A percentile compares a stretch with the other conserved stretches of the same genome.
These are phyloP conservation scores for Neoascochyta sp. DNA, from an alignment of 2,329 filamentous ascomycete genomes.

Conservation along the genomic window DNA sequence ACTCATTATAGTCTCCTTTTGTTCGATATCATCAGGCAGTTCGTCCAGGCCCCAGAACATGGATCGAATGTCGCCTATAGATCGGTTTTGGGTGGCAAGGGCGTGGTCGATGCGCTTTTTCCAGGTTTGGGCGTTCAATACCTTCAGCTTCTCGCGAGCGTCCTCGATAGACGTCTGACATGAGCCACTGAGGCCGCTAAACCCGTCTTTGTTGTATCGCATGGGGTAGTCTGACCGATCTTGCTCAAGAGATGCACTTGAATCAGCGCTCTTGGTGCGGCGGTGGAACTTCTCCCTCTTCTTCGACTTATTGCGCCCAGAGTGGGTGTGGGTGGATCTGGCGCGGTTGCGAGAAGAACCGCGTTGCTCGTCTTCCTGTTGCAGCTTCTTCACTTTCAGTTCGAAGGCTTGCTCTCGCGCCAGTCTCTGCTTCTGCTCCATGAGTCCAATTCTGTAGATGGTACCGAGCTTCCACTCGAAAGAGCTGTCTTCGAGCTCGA, in stretches of 20 bases:
- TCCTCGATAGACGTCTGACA: conserved; percentile 72
- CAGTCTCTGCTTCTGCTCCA: conserved; percentile 85
- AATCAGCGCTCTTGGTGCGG: conserved; percentile 40
- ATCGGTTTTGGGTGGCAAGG: conserved; percentile 63
- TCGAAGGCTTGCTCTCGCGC: conserved; percentile 87
- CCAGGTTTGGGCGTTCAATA: conserved; percentile 87
- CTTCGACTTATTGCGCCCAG: conserved; percentile 38
- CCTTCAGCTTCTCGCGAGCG: conserved; percentile 69
- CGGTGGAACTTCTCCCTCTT: conserved; percentile 33
- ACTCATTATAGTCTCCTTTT: conserved; percentile 79
- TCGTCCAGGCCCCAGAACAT: conserved; percentile 81
- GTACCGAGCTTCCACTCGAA: conserved; percentile 97
- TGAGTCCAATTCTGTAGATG: conserved; percentile 83
- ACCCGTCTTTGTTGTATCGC: conserved; percentile 76
- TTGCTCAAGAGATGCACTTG: conserved; percentile 25
- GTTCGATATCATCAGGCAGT: conserved; percentile 74
- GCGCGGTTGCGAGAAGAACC: conserved; percentile 51
- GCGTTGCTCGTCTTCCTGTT: conserved; percentile 55
- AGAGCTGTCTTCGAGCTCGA: conserved; percentile 91
- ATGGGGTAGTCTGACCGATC: conserved; percentile 46
- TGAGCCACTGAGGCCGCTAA: conserved; percentile 66
- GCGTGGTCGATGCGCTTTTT: conserved; percentile 81
- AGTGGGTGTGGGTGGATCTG: conserved; percentile 47
- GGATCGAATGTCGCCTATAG: conserved; percentile 74
- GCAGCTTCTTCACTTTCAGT: conserved; percentile 81